Evolutionary conservation across 768 basidiomycete genomes (phyloP), one percentile per base, ranked within the genome.

Genomic region (Pisolithus tinctorius): DNA sequence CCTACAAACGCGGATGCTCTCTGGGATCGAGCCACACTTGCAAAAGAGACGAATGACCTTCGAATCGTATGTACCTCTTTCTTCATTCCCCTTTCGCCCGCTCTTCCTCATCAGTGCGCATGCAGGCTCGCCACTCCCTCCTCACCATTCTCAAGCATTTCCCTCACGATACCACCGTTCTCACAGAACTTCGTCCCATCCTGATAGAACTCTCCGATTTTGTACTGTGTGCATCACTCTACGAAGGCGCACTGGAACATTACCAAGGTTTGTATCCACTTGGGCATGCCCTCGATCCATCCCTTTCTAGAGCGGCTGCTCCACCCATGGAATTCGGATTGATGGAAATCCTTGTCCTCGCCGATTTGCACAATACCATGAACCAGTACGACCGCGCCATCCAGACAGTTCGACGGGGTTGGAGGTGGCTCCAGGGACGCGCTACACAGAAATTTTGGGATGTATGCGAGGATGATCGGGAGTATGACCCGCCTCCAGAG

Each of bases 341-440:
- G 45, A 55, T 87, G 62, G 85, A 92, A 55, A 62, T 98, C n/a
- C 77, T 92, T 23, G 81, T 87, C 3, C 79, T 98, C 10, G 84
- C 89, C 3, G 95, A 99, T 61, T 72, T 94, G 44, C 82, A 89
- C 59, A 85, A 91, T 55, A 77, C 80, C 1, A 70, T 85, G 26
- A 82, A 79, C 1, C 80, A 88, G 53, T 75, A 86, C 59, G 82
- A 82, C 34, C 72, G 77, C 39, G 88, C 87, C 0, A 71, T 92
- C 14, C 73, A 79, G 13, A 77, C 81, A 1, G 83, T 95, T 47
- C 76, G 86, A 44, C 74, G 72, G 47, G 94, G 93, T 1, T 85
- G 80, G 47, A 71, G 95, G 49, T 98, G 95, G 95, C 66, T 97
- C n/a, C 91, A 97, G 64, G 90, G 91, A 0, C 72, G 95, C 30